Evolutionary conservation across 129 eudicot genomes (phyloP), one percentile per base, ranked within the genome.

Genomic region (Artemisia annua): DNA sequence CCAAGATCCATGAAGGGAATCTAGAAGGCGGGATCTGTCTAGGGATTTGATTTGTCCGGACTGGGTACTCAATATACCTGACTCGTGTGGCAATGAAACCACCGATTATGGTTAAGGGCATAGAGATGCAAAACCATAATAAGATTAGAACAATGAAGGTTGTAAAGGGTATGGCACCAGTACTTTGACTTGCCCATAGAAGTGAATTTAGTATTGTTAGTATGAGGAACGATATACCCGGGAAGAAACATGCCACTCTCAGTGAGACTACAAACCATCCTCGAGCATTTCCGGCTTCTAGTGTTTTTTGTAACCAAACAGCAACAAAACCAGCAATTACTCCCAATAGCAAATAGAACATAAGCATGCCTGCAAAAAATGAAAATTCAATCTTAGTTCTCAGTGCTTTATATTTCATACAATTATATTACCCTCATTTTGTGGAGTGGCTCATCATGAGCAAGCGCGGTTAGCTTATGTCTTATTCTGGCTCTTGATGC

Each of bases 101-200:
- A 5, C 86, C 79, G 11, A 78, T 39, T 39, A 39, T 39, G 46
- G 46, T 39, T 7, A 39, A 39, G 46, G 44, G 46, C 10, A 39
- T 39, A 39, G 46, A 82, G 51, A 82, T 62, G 64, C 86, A 72
- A 68, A 77, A 73, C 79, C 80, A 82, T 0, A 76, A 77, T 12
- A 77, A 50, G 54, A 82, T 63, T 30, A 72, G 63, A 11, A 82
- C 24, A 22, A 82, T 50, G 63, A 77, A 72, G 20, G 79, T 72
- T 16, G 85, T 46, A 55, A 82, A 77, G 16, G 85, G 85, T 6
- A 82, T 82, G 1, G 79, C 79, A 2, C 82, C 76, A 4, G 69
- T 82, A 48, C 82, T 82, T 48, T 77, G 63, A 49, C 85, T 77
- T 18, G 79, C 85, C 85, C 82, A 77, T 20, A 82, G 10, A 14